Evolutionary conservation across 305 asterid species (phyloP), one percentile per base, ranked within the genome.

Genomic region (Fraxinus latifolia): DNA sequence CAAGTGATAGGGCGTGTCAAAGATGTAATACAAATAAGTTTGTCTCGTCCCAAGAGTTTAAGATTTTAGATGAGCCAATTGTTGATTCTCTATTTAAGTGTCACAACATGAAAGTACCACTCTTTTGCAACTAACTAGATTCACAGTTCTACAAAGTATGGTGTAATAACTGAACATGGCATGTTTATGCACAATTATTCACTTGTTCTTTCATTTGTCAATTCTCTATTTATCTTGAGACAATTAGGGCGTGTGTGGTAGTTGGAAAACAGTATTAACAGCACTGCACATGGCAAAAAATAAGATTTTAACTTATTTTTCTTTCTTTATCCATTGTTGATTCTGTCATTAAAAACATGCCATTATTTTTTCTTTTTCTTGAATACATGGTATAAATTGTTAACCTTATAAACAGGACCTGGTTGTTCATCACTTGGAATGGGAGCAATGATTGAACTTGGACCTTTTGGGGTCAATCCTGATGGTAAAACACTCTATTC

Each of bases 341-440:
- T 50, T 55, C 65, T 5, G 3, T 0, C 65, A n/a, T 55, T 5
- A 2, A 55, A 17, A n/a, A 55, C 65, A 53, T 5, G 65, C 23
- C 25, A n/a, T 53, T n/a, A 1, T 5, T 17, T 1, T 0, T n/a
- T n/a, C 0, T n/a, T n/a, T 4, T 5, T 17, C 65, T 4, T 17
- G 65, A 5, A 55, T 17, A 17, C 65, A 55, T 17, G 25, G 0
- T n/a, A 50, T 23, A 60, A 21, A 8, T 21, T 21, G 31, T 2
- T 60, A 60, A 21, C 29, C 14, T 7, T 21, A 7, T 60, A 31
- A 5, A 60, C 87, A 88, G 90, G 90, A 39, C 90, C 90, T 29
- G 90, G 89, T 3, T 86, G 89, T 78, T 88, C 90, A 75, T 88
- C 90, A 36, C 84, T 88, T 17, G 90, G 90, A 4, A 58, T 68